These are phyloP conservation scores for Pseudocercospora vitis DNA, from an alignment of 2,329 filamentous ascomycete species.

Conservation along the genomic window DNA sequence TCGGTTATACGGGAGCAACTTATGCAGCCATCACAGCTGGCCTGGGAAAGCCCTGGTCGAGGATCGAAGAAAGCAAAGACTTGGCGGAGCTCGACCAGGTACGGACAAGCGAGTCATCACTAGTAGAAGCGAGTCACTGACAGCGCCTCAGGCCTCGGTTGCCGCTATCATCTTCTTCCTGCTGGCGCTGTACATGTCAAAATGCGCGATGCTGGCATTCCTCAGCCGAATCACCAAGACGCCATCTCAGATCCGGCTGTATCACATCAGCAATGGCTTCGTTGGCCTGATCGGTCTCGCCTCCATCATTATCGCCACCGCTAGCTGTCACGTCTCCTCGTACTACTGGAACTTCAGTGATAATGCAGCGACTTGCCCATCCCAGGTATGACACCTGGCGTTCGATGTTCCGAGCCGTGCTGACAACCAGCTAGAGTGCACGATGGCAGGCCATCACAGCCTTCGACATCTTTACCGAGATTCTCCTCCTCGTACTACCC, in stretches of 20 bases:
- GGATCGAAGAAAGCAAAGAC: conserved; percentile 18
- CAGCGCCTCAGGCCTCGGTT: conserved; percentile 26
- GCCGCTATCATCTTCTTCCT: conserved; percentile 35
- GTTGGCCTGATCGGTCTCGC: conserved; percentile 31
- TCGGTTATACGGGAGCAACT: conserved; percentile 32
- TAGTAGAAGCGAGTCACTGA: conserved; percentile 9
- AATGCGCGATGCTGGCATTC: conserved; percentile 37
- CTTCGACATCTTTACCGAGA: conserved; percentile 42
- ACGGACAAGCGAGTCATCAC: conserved; percentile 9
- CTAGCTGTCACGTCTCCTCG: conserved; percentile 28
- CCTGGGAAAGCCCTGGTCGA: conserved; percentile 32
- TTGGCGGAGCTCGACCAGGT: conserved; percentile 31
- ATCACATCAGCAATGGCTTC: conserved; percentile 29
- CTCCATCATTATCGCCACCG: conserved; percentile 34
- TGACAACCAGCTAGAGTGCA: conserved; percentile 25
- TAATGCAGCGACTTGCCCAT: conserved; percentile 30
- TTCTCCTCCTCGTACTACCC: conserved; percentile 35
- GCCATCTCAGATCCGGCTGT: conserved; percentile 29
- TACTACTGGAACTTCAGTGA: conserved; percentile 35
- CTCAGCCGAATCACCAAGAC: conserved; percentile 36
- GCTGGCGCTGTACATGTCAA: conserved; percentile 34
- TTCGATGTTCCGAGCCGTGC: no score
- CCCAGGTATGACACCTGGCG: conserved; percentile 25
- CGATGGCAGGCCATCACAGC: conserved; percentile 43
- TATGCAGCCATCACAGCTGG: conserved; percentile 34